Evolutionary conservation across 2,329 filamentous ascomycete species (phyloP), one percentile per base, ranked within the genome.

Genomic region (Paracamarosporium sp.): DNA sequence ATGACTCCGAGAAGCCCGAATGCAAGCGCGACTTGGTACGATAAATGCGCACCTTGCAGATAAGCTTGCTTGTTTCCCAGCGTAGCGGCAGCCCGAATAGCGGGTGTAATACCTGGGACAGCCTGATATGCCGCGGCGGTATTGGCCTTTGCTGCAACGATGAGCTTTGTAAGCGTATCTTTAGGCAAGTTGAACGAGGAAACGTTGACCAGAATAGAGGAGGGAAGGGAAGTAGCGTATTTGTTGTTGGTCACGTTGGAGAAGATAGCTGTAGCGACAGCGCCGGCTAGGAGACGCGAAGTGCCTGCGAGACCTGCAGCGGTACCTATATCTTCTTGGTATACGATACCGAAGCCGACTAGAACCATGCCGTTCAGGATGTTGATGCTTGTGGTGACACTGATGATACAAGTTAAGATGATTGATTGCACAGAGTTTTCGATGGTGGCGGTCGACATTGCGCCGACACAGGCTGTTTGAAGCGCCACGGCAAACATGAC

Each of bases 281-380:
- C 69, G 15, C 69, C 69, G 25, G 69, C 65, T 20, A 72, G 68
- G 0, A 73, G 61, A 5, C 69, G 65, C 5, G 62, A 66, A n/a
- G 70, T 71, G 27, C 68, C 69, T 2, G 69, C 67, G 1, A 72
- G 64, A 41, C 70, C 70, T 4, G 69, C 69, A 3, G 68, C 70
- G 11, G 69, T 72, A n/a, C 70, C 69, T 31, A 72, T 72, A 12
- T 71, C 68, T 48, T 71, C 66, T 45, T 72, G 69, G 30, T 69
- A 67, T 2, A 71, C 66, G 31, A 71, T 71, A 13, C 69, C 68
- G 17, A 71, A 70, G 9, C 69, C 68, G 4, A 72, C 67, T 3
- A 72, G 59, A 0, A 71, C 68, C 66, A 72, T 69, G 17, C 67
- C 68, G 31, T 71, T 72, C 7, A 71, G 58, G 1, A 72, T 50